Evolutionary conservation across 805 yeast species (phyloP), one percentile per base, ranked within the genome.

Genomic region (Wickerhamomyces ciferrii): DNA sequence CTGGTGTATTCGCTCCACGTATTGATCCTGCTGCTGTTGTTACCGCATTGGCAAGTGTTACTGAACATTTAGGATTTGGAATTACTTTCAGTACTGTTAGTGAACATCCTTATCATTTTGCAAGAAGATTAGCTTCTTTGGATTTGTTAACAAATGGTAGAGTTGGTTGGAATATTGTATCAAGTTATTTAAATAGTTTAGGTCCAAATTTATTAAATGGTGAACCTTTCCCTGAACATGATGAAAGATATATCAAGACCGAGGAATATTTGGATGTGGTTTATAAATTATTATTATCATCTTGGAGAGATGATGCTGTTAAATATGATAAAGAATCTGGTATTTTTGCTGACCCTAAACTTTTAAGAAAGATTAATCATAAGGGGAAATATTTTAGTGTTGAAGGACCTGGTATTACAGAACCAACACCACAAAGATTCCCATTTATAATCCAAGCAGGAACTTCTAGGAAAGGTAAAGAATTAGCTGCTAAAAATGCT

Each of bases 141-240:
- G 75, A 70, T 48, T 73, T 68, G 45, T 58, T 70, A 46, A 64
- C 72, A 9, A 59, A 61, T 29, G 75, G 75, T 11, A 59, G 75
- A 51, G 54, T 70, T 44, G 75, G 74, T 31, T 70, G 75, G 75
- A 70, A 71, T 49, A 63, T 70, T 13, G 75, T 70, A 20, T 59
- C 70, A 18, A 65, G 71, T 4, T 68, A 70, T 44, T 54, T 70
- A 39, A 68, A 67, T 39, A 61, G 68, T 51, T 70, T 72, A 4
- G 63, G 72, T 3, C 53, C 66, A 45, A 66, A 69, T 46, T 52
- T 67, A 21, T 53, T 67, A 29, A 63, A 66, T 36, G 66, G 63
- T 10, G 63, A 58, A 20, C 45, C 53, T 8, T 61, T 68, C 13
- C 67, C 70, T 19, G 63, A 62, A 6, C 72, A 65, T 43, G 67